Conservation (phyloP, 805 yeast genomes). For the Ogataea siamensis region DNA sequence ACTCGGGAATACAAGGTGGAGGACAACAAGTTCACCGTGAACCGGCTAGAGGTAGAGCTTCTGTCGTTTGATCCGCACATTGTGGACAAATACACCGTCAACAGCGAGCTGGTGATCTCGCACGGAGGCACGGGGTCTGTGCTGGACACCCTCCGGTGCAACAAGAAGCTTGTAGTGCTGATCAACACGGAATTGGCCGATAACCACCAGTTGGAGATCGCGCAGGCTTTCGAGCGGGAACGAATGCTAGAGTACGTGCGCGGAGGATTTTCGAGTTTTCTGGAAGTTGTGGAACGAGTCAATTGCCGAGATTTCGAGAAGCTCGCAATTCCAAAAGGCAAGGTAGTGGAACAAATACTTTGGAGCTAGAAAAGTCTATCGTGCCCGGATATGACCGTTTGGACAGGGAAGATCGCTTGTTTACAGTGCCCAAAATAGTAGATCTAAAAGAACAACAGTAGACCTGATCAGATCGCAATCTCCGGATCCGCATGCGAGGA, state of each 20-base stretch:
- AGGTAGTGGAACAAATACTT: slow-evolving; percentile 21
- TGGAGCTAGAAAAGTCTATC: slow-evolving; percentile 8
- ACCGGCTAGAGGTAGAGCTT: slow-evolving; percentile 38
- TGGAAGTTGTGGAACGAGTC: slow-evolving; percentile 16
- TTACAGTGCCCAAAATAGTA: no score
- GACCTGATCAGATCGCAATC: no score
- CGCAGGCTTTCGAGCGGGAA: slow-evolving; percentile 46
- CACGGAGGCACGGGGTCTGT: slow-evolving; percentile 95
- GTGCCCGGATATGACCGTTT: no score
- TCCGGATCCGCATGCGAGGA: background rate
- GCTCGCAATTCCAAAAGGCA: slow-evolving; percentile 27
- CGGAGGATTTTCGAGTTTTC: slow-evolving; percentile 17
- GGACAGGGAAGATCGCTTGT: background rate
- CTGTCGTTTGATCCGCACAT: slow-evolving; percentile 44
- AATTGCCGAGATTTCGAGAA: slow-evolving; percentile 13
- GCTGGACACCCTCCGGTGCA: slow-evolving; percentile 62
- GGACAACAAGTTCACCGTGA: slow-evolving; percentile 1
- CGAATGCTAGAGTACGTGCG: slow-evolving; percentile 30
- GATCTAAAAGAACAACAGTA: no score
- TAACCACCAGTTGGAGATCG: slow-evolving; percentile 81
- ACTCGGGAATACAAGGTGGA: slow-evolving; percentile 5
- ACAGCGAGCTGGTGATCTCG: slow-evolving; percentile 65
- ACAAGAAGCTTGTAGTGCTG: slow-evolving; percentile 64
- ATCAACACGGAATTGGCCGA: slow-evolving; percentile 75
- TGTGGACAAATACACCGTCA: slow-evolving; percentile 40